Percentiles rank a stretch among this genome's conserved stretches.
These are phyloP conservation scores for Citrus mangshanensis DNA, from an alignment of 345 rosid genomes.

Conservation along the genomic window DNA sequence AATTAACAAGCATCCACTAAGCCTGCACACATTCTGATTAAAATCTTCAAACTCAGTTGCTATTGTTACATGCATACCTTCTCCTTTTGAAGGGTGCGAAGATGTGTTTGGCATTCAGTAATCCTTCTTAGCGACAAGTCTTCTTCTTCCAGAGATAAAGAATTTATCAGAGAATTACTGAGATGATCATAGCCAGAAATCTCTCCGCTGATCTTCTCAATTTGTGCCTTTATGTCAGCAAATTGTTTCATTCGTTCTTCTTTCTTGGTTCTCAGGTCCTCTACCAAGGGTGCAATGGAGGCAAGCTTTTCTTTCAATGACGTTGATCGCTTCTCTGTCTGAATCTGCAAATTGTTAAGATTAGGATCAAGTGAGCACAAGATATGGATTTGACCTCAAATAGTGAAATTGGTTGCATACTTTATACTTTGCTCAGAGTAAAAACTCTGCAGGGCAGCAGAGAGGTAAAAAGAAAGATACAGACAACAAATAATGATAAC, in stretches of 20 bases:
- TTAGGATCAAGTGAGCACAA: background rate
- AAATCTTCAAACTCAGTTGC: background rate
- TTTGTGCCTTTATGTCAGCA: slow-evolving; percentile 62
- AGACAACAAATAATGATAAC: background rate
- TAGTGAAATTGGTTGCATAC: background rate
- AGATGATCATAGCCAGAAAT: slow-evolving; percentile 63
- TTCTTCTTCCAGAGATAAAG: slow-evolving; percentile 61
- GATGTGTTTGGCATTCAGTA: slow-evolving; percentile 73
- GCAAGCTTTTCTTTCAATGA: slow-evolving; percentile 83
- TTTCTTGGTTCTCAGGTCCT: slow-evolving; percentile 69
- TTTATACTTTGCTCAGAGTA: background rate
- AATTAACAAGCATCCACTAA: background rate
- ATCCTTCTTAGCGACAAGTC: slow-evolving; percentile 86
- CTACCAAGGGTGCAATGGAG: slow-evolving; percentile 69
- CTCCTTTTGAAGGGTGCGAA: slow-evolving; percentile 76
- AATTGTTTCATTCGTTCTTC: slow-evolving; percentile 82
- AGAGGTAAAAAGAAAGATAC: background rate
- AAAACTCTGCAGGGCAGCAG: background rate
- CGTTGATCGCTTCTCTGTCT: slow-evolving; percentile 46
- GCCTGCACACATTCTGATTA: background rate
- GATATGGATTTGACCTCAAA: background rate
- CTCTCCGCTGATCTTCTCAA: slow-evolving; percentile 80
- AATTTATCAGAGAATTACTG: slow-evolving; percentile 32
- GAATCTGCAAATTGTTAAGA: slow-evolving; percentile 36
- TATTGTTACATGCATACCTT: slow-evolving; percentile 47